Percentiles rank a stretch among this genome's conserved stretches.
Evolutionary conservation across 805 yeast species (phyloP).

Genomic region (Kuraishia ogatae): DNA sequence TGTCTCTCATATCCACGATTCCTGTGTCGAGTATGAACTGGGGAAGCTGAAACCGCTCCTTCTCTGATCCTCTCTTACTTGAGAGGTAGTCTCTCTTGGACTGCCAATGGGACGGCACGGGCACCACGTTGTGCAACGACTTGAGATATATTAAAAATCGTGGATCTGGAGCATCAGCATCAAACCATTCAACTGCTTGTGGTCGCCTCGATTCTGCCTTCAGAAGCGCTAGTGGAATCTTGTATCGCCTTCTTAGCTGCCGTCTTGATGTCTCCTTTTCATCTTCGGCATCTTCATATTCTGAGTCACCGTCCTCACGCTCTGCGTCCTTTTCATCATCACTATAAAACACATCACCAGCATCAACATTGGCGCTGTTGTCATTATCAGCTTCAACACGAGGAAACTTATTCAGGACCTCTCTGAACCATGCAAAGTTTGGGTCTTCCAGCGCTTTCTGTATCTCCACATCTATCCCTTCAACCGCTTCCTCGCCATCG

Average conservation of each 20-base stretch:
- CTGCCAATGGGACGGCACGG: slow-evolving; percentile 83
- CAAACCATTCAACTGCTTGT: slow-evolving; percentile 77
- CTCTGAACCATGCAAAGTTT: slow-evolving; percentile 9
- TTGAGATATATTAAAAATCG: slow-evolving; percentile 55
- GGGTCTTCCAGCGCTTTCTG: slow-evolving; percentile 7
- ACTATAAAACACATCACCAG: slow-evolving; percentile 13
- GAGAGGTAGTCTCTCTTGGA: slow-evolving; percentile 67
- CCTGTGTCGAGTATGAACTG: slow-evolving; percentile 75
- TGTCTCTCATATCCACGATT: slow-evolving; percentile 76
- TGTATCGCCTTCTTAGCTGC: slow-evolving; percentile 41
- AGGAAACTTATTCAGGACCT: slow-evolving; percentile 14
- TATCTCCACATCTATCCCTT: slow-evolving; percentile 2
- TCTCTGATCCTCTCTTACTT: slow-evolving; percentile 55
- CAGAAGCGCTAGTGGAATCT: slow-evolving; percentile 58
- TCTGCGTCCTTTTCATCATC: slow-evolving; percentile 10
- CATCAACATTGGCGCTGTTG: background rate
- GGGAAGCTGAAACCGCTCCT: slow-evolving; percentile 71
- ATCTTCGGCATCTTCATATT: slow-evolving; percentile 14
- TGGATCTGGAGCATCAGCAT: slow-evolving; percentile 81
- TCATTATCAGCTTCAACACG: background rate
- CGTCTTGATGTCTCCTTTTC: slow-evolving; percentile 30
- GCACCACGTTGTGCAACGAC: slow-evolving; percentile 54
- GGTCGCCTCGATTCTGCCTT: slow-evolving; percentile 58
- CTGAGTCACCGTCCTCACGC: slow-evolving; percentile 12
- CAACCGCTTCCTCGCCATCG: slow-evolving; percentile 3